Conservation (phyloP, 345 rosid species). For the Brassica incana region DNA sequence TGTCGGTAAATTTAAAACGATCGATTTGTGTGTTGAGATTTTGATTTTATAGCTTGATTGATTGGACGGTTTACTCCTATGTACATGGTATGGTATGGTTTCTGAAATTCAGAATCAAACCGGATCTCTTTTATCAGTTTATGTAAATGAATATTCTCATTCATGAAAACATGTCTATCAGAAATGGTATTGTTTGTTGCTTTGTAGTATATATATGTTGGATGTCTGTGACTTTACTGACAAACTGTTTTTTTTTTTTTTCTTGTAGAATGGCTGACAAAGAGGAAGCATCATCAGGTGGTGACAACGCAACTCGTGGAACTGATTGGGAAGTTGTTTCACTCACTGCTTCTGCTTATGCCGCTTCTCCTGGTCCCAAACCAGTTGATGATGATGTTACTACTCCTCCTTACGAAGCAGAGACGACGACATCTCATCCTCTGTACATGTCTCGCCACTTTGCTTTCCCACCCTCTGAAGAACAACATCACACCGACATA, state of each 20-base stretch:
- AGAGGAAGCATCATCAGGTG: conserved; percentile 1
- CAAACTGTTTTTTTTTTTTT: background rate
- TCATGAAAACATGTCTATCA: background rate
- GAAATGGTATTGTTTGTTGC: background rate
- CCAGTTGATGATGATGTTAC: conserved; percentile 44
- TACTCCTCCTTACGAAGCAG: conserved; percentile 38
- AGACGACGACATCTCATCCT: conserved; percentile 52
- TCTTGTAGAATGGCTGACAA: background rate
- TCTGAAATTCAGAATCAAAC: background rate
- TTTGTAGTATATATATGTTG: too few relatives aligned
- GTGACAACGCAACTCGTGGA: background rate
- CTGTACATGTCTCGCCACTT: conserved; percentile 85
- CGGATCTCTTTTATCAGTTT: background rate
- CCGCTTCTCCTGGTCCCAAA: conserved; percentile 48
- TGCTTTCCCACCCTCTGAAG: conserved; percentile 54
- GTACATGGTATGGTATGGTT: background rate
- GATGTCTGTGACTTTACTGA: background rate
- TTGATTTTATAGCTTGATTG: background rate
- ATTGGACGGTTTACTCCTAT: background rate
- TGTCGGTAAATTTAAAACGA: background rate
- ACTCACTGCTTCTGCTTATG: background rate
- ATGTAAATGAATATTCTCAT: too few relatives aligned
- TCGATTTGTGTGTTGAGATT: background rate
- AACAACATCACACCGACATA: conserved; percentile 42
- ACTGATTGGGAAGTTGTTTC: background rate